phyloP scores from a whole-genome alignment of 352 stramenopile genomes.

The Pythium angustatum region DNA sequence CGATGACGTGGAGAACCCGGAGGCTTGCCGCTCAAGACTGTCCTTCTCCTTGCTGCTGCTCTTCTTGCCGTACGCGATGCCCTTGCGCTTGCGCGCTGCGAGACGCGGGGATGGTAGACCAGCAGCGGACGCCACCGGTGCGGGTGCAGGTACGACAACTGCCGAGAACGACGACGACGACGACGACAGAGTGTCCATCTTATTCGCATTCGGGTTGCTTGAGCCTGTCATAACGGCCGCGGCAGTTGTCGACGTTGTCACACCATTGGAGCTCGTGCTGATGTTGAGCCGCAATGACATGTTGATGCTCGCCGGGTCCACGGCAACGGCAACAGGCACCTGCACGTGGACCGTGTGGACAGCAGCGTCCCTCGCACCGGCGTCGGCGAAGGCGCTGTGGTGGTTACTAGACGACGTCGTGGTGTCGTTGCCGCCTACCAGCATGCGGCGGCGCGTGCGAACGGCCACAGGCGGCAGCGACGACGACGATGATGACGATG shows the following conservation, averaged over 20 bases:
- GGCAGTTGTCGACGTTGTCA: neutral
- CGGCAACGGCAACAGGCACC: conserved; percentile 17
- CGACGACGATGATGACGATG: neutral
- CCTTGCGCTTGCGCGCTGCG: conserved; percentile 13
- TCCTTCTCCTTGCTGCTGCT: conserved; percentile 19
- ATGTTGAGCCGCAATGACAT: conserved; percentile 28
- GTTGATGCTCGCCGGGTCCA: conserved; percentile 20
- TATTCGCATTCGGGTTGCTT: neutral
- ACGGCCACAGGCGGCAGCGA: neutral
- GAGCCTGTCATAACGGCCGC: neutral
- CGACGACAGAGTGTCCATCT: neutral
- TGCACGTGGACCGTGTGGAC: conserved; percentile 32
- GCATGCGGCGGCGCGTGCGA: conserved; percentile 9
- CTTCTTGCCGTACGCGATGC: conserved; percentile 21
- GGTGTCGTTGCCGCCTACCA: neutral
- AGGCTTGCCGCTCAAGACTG: conserved; percentile 13
- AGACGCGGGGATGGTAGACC: conserved; percentile 10
- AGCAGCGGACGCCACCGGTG: conserved; percentile 5
- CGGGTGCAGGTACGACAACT: conserved; percentile 8
- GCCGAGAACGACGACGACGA: neutral
- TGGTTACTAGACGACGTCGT: neutral
- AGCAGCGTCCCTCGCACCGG: neutral
- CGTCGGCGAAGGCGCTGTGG: neutral
- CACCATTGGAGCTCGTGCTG: conserved; percentile 8
- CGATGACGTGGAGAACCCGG: neutral